Percentiles rank a stretch among this genome's conserved stretches.
These are phyloP conservation scores for Zalaria sp. DNA, from an alignment of 2,329 filamentous ascomycete genomes.

Conservation along the genomic window DNA sequence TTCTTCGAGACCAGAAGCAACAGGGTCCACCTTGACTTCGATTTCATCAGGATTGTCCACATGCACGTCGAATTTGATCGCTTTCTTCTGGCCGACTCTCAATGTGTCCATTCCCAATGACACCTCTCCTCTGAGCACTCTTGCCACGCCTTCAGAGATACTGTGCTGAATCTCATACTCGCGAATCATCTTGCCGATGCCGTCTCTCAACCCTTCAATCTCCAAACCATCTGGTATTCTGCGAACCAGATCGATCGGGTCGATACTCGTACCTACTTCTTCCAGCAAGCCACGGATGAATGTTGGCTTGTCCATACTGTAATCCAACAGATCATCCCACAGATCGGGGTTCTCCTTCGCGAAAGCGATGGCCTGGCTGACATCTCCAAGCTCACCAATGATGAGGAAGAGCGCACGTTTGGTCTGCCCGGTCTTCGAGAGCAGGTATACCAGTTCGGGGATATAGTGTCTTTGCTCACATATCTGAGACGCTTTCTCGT, in stretches of 20 bases:
- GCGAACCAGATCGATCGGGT: constrained; percentile 78
- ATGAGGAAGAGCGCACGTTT: constrained; percentile 86
- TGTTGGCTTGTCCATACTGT: constrained; percentile 92
- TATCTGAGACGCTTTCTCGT: constrained; percentile 61
- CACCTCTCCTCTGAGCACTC: constrained; percentile 77
- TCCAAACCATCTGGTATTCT: constrained; percentile 88
- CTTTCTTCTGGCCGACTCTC: constrained; percentile 64
- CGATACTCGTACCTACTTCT: constrained; percentile 85
- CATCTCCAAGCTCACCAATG: constrained; percentile 82
- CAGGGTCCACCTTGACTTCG: constrained; percentile 17
- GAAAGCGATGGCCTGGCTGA: constrained; percentile 84
- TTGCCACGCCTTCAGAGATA: constrained; percentile 80
- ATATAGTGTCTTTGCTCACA: constrained; percentile 74
- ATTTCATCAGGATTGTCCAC: constrained; percentile 24
- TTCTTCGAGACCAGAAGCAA: constrained; percentile 9
- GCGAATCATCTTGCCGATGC: constrained; percentile 78
- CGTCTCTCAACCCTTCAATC: constrained; percentile 79
- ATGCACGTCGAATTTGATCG: constrained; percentile 75
- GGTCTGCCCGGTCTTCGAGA: constrained; percentile 89
- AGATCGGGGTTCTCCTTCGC: constrained; percentile 85
- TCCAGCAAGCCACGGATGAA: constrained; percentile 89
- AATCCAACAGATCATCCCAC: constrained; percentile 88
- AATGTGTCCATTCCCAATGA: constrained; percentile 68
- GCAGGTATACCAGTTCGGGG: constrained; percentile 85
- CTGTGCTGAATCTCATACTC: constrained; percentile 93